These are phyloP conservation scores for Gomphus sp. DNA, from an alignment of 1,284 basidiomycete genomes.

Conservation along the genomic window DNA sequence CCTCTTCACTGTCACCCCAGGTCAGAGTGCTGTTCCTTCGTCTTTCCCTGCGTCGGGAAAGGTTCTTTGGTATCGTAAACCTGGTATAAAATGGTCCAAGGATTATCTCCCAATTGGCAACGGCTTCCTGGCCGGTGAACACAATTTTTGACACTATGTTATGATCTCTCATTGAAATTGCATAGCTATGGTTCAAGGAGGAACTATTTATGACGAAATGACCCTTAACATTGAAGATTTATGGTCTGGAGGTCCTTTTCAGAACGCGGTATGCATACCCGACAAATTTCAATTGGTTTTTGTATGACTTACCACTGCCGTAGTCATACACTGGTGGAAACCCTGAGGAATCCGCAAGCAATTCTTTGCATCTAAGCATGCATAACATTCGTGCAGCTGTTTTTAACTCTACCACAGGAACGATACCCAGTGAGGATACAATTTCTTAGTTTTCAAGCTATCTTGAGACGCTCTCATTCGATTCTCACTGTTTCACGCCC, in stretches of 20 bases:
- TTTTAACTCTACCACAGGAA: constrained; percentile 48
- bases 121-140: constrained; percentile 56
- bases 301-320: constrained; percentile 4
- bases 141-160: constrained; percentile 10
- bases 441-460: background rate
- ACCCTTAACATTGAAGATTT: constrained; percentile 68
- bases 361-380: constrained; percentile 39
- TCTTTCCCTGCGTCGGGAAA: constrained; percentile 66
- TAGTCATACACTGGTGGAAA: constrained; percentile 69
- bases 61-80: constrained; percentile 56
- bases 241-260: constrained; percentile 68
- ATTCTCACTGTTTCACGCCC: too few species aligned
- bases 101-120: constrained; percentile 64
- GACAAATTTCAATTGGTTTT: background rate
- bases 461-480: background rate
- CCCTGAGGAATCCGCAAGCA: constrained; percentile 35
- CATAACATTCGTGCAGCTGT: constrained; percentile 44
- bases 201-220: constrained; percentile 45
- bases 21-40: constrained; percentile 26
- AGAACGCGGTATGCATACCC: constrained; percentile 40
- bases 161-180: background rate
- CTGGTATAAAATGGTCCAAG: constrained; percentile 41
- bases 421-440: constrained; percentile 42
- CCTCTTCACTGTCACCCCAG: background rate
- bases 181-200: constrained; percentile 39